A percentile compares a stretch with the other conserved stretches of the same genome.
Evolutionary conservation across 345 rosid genomes (phyloP).

Genomic region (Citrus sp.): DNA sequence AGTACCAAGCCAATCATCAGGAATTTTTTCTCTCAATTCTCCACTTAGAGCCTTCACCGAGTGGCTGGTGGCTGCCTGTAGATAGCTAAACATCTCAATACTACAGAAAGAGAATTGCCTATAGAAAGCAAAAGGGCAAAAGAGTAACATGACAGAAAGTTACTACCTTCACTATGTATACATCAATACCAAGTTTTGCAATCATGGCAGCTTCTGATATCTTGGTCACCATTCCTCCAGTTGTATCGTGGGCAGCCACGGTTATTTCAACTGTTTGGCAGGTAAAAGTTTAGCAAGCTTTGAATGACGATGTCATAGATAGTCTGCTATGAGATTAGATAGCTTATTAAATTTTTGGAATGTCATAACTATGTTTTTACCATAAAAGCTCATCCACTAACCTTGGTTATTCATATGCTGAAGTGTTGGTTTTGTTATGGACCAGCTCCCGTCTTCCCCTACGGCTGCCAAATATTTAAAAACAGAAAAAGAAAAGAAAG

Average conservation of each 20-base stretch:
- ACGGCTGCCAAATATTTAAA: conserved; percentile 46
- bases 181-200: conserved; percentile 85
- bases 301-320: not conserved
- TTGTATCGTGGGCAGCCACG: conserved; percentile 88
- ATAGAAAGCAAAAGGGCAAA: not conserved
- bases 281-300: not conserved
- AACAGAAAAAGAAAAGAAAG: too few relatives aligned
- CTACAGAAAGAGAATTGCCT: not conserved
- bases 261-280: conserved; percentile 60
- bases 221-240: conserved; percentile 93
- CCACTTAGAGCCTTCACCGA: conserved; percentile 65
- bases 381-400: conserved; percentile 22
- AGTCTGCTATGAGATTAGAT: not conserved
- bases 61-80: conserved; percentile 75
- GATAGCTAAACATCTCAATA: not conserved
- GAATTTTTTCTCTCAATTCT: conserved; percentile 43
- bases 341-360: not conserved
- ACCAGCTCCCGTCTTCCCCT: conserved; percentile 76
- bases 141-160: not conserved
- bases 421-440: conserved; percentile 52
- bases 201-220: conserved; percentile 88
- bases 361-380: not conserved
- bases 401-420: conserved; percentile 47
- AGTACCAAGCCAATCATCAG: conserved; percentile 81
- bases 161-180: conserved; percentile 78